Evolutionary conservation across 208 protist genomes (phyloP).

Genomic region (Trypanosoma brucei): DNA sequence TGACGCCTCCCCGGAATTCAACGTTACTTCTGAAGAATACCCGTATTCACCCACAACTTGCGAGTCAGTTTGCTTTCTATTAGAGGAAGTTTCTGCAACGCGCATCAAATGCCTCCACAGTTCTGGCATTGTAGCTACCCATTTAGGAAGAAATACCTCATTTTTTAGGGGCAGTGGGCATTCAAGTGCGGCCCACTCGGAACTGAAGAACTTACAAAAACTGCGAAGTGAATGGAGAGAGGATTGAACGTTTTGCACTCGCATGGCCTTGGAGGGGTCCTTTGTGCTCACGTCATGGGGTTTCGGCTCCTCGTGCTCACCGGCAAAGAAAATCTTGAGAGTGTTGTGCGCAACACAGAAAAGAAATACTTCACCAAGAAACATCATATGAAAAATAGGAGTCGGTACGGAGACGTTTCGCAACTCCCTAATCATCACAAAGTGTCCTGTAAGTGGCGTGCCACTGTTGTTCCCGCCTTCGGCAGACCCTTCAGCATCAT

Average conservation of each 20-base stretch:
- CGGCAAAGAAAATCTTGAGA: conserved; percentile 25
- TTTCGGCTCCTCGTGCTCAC: conserved; percentile 18
- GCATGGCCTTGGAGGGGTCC: conserved; percentile 6
- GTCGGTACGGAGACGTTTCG: conserved; percentile 19
- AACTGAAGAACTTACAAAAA: conserved; percentile 25
- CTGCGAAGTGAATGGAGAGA: conserved; percentile 15
- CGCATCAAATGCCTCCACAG: conserved; percentile 6
- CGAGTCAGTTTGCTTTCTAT: background rate
- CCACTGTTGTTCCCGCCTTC: background rate
- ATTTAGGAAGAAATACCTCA: conserved; percentile 37
- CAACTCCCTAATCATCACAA: conserved; percentile 27
- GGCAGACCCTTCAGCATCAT: background rate
- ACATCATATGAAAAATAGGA: conserved; percentile 25
- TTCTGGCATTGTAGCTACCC: conserved; percentile 23
- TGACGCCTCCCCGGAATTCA: background rate
- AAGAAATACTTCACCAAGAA: conserved; percentile 21
- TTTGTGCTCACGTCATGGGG: conserved; percentile 20
- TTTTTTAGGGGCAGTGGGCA: conserved; percentile 36
- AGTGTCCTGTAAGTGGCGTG: conserved; percentile 9
- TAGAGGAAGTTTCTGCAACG: background rate
- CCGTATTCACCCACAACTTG: background rate
- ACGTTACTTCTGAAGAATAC: background rate
- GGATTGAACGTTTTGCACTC: conserved; percentile 17
- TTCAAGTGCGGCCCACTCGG: conserved; percentile 56
- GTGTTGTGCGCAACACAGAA: conserved; percentile 20